Percentiles rank a stretch among this genome's conserved stretches.
Conservation (phyloP, 192 early-diverging fungal genomes). For the Mortierella hygrophila region DNA sequence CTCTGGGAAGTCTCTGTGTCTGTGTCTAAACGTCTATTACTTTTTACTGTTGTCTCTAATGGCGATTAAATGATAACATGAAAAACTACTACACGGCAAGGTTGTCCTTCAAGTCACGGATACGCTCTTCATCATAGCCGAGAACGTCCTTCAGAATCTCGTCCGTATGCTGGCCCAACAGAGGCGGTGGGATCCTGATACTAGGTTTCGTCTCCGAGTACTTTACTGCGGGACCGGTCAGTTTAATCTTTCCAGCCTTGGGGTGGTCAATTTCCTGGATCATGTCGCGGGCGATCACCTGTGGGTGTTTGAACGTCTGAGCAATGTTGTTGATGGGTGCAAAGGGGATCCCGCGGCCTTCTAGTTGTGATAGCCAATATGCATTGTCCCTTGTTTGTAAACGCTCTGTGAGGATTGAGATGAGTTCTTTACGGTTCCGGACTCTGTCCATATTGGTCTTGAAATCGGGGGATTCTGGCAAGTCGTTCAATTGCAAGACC, state of each 20-base stretch:
- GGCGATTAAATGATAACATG: background rate
- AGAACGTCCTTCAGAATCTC: constrained; percentile 77
- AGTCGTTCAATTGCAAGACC: constrained; percentile 59
- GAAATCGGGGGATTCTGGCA: constrained; percentile 68
- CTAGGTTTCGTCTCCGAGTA: constrained; percentile 75
- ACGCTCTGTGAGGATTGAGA: constrained; percentile 66
- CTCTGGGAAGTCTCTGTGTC: background rate
- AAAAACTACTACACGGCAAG: constrained; percentile 50
- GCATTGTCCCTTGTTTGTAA: constrained; percentile 65
- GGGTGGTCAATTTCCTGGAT: constrained; percentile 88
- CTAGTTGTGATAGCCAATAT: constrained; percentile 75
- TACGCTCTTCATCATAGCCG: constrained; percentile 71
- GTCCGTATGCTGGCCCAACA: constrained; percentile 91
- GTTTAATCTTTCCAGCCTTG: constrained; percentile 79
- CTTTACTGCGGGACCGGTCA: constrained; percentile 81
- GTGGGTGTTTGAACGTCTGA: constrained; percentile 71
- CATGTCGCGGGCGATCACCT: constrained; percentile 75
- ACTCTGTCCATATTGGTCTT: constrained; percentile 83
- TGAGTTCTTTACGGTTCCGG: constrained; percentile 73
- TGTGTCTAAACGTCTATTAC: background rate
- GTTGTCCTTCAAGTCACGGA: constrained; percentile 58
- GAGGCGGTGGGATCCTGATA: constrained; percentile 82
- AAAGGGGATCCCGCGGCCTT: constrained; percentile 81
- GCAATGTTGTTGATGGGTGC: constrained; percentile 71
- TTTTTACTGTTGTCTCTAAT: background rate